Evolutionary conservation across 2,329 filamentous ascomycete genomes (phyloP).

Genomic region (Venturia aucupariae): DNA sequence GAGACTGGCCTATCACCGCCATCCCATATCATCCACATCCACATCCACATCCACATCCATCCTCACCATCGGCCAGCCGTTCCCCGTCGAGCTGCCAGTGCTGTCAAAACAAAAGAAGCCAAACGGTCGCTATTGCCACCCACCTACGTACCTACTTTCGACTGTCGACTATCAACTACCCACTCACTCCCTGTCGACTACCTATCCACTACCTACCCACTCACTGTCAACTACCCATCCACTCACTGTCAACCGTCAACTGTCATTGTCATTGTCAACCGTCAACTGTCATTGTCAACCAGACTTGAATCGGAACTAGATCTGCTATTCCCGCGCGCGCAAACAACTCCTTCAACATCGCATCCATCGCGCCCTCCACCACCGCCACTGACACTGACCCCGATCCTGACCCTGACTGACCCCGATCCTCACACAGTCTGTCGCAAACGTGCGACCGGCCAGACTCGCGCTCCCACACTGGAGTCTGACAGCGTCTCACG

Average conservation of each 20-base stretch:
- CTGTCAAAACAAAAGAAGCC: not conserved
- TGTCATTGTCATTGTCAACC: not conserved
- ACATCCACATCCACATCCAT: no score
- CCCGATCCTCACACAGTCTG: not conserved
- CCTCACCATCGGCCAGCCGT: not conserved
- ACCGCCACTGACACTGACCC: not conserved
- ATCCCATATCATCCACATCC: no score
- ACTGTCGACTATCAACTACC: not conserved
- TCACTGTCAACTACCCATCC: no score
- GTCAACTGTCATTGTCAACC: not conserved
- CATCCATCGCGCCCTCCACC: no score
- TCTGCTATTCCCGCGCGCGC: not conserved
- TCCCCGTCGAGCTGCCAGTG: not conserved
- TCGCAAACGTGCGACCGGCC: conserved; percentile 1
- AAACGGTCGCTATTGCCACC: not conserved
- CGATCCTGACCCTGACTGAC: no score
- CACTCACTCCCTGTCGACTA: no score
- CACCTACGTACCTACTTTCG: not conserved
- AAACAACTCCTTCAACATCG: no score
- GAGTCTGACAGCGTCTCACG: not conserved
- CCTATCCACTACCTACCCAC: no score
- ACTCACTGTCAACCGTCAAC: no score
- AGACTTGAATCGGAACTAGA: not conserved
- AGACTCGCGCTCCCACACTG: not conserved
- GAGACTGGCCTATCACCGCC: not conserved